A percentile compares a stretch with the other conserved stretches of the same genome.
Conservation (phyloP, 108 stramenopile genomes). For the Hondaea fermentalgiana region DNA sequence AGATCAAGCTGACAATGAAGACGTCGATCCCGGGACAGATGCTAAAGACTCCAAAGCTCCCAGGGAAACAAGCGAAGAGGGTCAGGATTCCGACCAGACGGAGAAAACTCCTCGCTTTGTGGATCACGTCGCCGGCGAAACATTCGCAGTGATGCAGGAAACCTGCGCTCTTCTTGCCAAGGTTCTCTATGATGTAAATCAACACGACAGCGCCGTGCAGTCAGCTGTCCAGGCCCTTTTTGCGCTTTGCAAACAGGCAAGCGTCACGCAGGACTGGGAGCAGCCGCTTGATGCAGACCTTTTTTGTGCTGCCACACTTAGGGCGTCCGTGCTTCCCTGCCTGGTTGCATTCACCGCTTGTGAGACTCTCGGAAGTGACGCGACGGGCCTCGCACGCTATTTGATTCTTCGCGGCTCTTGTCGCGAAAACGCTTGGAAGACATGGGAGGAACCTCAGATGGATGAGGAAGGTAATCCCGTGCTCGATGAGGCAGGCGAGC, state of each 20-base stretch:
- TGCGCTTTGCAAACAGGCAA: not conserved
- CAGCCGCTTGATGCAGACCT: not conserved
- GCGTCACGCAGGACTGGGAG: not conserved
- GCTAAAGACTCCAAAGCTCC: not conserved
- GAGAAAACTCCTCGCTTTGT: not conserved
- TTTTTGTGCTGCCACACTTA: not conserved
- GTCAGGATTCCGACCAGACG: not conserved
- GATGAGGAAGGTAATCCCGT: not conserved
- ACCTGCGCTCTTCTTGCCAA: not conserved
- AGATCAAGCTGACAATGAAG: not conserved
- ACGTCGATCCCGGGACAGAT: not conserved
- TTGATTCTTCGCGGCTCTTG: not conserved
- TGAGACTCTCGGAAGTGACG: not conserved
- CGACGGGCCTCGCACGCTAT: not conserved
- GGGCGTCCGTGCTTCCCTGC: not conserved
- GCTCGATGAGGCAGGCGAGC: not conserved
- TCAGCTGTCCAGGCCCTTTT: not conserved
- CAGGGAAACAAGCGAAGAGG: too few relatives aligned
- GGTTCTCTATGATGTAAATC: not conserved
- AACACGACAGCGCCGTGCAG: not conserved
- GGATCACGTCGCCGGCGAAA: not conserved
- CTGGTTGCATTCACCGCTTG: not conserved
- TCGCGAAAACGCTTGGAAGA: not conserved
- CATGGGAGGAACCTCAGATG: not conserved
- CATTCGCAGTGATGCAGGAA: not conserved